Conservation (phyloP, 2,329 filamentous ascomycete genomes). For the Tolypocladium cylindrosporum region DNA sequence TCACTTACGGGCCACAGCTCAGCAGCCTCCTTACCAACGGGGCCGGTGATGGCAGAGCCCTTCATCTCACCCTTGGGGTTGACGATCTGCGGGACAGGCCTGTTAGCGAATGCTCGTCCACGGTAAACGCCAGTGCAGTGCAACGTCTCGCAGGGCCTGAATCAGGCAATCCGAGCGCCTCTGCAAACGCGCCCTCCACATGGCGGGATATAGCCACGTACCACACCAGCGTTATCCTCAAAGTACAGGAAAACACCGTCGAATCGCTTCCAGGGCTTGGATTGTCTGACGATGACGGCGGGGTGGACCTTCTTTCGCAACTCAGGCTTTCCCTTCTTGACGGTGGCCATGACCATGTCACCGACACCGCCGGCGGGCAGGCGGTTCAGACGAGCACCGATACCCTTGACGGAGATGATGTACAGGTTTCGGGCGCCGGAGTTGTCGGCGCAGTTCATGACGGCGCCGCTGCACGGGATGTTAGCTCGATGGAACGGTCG, state of each 20-base stretch:
- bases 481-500: slow-evolving; percentile 7
- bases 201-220: slow-evolving; percentile 39
- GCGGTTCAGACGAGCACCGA: slow-evolving; percentile 94
- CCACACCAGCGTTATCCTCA: slow-evolving; percentile 99
- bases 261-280: slow-evolving; percentile 98
- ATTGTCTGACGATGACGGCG: slow-evolving; percentile 95
- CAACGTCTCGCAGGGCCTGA: neutral
- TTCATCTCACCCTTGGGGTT: slow-evolving; percentile 99
- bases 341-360: slow-evolving; percentile 99
- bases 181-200: neutral
- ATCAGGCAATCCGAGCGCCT: neutral
- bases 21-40: slow-evolving; percentile 98
- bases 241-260: slow-evolving; percentile 99
- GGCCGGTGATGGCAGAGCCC: slow-evolving; percentile 97
- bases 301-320: slow-evolving; percentile 99
- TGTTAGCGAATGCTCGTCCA: slow-evolving; percentile 21
- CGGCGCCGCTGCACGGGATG: slow-evolving; percentile 65
- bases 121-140: neutral
- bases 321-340: slow-evolving; percentile 99
- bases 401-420: slow-evolving; percentile 99
- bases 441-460: slow-evolving; percentile 99
- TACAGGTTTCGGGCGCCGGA: slow-evolving; percentile 97
- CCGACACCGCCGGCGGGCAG: slow-evolving; percentile 95
- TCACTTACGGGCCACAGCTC: slow-evolving; percentile 92
- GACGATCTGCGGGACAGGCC: slow-evolving; percentile 61